Percentiles rank a stretch among this genome's conserved stretches.
These are phyloP conservation scores for Lenwebbia sp. DNA, from an alignment of 345 rosid genomes.

Conservation along the genomic window DNA sequence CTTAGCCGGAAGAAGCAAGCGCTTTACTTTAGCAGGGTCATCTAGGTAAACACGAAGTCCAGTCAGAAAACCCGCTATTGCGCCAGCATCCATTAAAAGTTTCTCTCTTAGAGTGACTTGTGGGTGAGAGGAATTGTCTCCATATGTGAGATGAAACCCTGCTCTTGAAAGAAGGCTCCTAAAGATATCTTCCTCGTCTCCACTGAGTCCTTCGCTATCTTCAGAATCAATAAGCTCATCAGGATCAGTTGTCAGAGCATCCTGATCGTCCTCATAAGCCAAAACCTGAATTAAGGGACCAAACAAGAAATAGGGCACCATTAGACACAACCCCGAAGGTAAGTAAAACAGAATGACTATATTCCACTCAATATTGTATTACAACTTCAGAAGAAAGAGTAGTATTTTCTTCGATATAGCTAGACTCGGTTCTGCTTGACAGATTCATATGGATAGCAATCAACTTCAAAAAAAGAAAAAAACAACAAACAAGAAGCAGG, in stretches of 20 bases:
- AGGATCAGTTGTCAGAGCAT: conserved; percentile 97
- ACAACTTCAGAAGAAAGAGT: not conserved
- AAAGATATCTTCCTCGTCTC: conserved; percentile 98
- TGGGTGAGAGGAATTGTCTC: conserved; percentile 87
- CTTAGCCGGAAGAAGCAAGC: conserved; percentile 94
- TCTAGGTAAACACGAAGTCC: conserved; percentile 94
- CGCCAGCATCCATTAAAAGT: conserved; percentile 99
- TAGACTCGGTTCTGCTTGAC: not conserved
- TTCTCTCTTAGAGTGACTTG: conserved; percentile 82
- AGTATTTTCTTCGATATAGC: not conserved
- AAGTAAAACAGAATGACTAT: not conserved
- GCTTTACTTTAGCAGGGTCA: conserved; percentile 97
- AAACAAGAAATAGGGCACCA: not conserved
- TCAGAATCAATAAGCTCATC: conserved; percentile 98
- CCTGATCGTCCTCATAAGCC: conserved; percentile 98
- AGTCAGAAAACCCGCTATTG: conserved; percentile 96
- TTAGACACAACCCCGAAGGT: not conserved
- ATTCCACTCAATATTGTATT: not conserved
- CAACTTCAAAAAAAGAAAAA: not conserved
- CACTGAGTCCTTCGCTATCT: conserved; percentile 90
- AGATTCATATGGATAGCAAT: not conserved
- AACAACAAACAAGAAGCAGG: not conserved
- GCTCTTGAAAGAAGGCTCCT: conserved; percentile 93
- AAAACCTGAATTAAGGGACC: conserved; percentile 50
- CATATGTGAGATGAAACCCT: conserved; percentile 91